Base-by-base conservation (phyloP, 2,329 filamentous ascomycete species). In the Fusarium anguioides region DNA sequence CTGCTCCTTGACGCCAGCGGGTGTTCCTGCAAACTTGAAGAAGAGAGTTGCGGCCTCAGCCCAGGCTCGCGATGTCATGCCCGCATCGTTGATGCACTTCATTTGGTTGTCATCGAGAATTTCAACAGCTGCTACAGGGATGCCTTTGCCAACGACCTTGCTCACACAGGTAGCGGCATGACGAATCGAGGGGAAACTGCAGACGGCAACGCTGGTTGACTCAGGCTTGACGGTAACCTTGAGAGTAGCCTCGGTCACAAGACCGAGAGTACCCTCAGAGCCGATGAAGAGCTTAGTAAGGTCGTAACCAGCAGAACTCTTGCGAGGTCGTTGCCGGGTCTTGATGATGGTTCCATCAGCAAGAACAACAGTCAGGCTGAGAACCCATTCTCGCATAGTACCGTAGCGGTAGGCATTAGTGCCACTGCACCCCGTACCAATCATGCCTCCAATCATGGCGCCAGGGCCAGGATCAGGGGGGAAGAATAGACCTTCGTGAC, bases 381-480 rank as follows among this genome's bases (percentile, higher is more conserved):
- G 81, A 14, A 97, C 94, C 94, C 94, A 97, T 76, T 97, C 94
- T 65, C 92, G 89, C 93, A 97, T 97, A 4, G 94, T 97, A 64
- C 94, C 94, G 77, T 97, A 97, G 58, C 94, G 86, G 81, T 96
- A 97, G 17, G 94, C 90, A 76, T 97, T 97, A 15, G 94, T 97
- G 60, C 94, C 94, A 74, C 84, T 87, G 80, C 85, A 87, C 33
- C 86, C 86, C 4, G 91, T 94, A 21, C 90, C 91, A 31, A 94
- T 87, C 91, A 94, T 94, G 54, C 94, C 94, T 57, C 94, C 94
- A 72, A 97, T 97, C 89, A 93, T 93, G 63, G 94, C 94, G 18
- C 94, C 93, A 50, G 94, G 94, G 51, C 94, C 94, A 18, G 94
- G 94, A 77, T 97, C 94, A 1, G 93, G 94, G 21, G 94, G 94